Base-by-base conservation (phyloP, 2,329 filamentous ascomycete species). In the Didymella sp. region DNA sequence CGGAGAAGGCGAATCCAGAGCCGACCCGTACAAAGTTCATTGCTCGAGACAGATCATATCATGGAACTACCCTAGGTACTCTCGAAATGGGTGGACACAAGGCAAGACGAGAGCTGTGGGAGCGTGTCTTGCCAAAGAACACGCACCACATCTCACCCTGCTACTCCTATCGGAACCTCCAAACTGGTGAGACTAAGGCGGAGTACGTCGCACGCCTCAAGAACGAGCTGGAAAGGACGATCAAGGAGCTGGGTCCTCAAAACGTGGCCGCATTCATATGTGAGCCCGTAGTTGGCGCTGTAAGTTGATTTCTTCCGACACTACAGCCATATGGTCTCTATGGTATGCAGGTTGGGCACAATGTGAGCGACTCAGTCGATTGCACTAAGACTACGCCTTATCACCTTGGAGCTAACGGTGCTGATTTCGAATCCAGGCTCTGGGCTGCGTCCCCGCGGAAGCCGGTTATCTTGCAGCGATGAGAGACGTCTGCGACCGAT, bases 191-290 rank as follows among this genome's bases (percentile, higher is more conserved):
- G 63, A 82, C 80, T 0, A 82, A 85, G 27, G 78, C 78, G 1
- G 78, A 82, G 0, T 92, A 91, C 56, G 84, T 90, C 0, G 68
- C 73, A 1, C 79, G 86, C 17, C 79, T 91, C 9, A 84, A 84
- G 0, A 72, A 81, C 3, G 88, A 92, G 69, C 78, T 94, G 1
- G 89, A 91, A 7, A 79, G 76, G 2, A 87, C 90, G 61, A 91
- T 93, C 60, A 78, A 82, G 56, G 46, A 59, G 3, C 70, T 90
- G 0, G 89, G 88, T 0, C 83, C 88, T 0, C 80, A 86, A 0
- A 89, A 80, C 0, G 87, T 92, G 0, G 88, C 86, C 50, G 89
- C 87, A 0, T 91, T 93, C 66, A 81, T 92, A 22, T 87, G 87
- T 1, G 90, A 93, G 73, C 87, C 89, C 0, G 82, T 93, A 1